Base-by-base conservation (phyloP, 2,329 filamentous ascomycete genomes). In the Cladophialophora chaetospira region DNA sequence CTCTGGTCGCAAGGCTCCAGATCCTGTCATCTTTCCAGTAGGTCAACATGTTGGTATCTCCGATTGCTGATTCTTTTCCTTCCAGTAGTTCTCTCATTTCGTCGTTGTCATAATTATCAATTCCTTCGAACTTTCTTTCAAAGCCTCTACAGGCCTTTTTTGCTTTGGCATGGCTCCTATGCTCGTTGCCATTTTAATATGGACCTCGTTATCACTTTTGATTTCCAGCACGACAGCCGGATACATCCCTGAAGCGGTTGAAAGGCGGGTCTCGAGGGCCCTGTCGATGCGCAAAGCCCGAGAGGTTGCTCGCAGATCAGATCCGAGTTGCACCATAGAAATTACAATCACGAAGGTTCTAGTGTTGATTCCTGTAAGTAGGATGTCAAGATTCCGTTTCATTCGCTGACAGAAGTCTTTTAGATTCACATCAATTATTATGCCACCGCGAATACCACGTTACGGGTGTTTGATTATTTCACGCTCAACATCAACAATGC, bases 401-500 rank as follows among this genome's bases (percentile, higher is more conserved):
- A 11, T n/a, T 15, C 29, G n/a, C 21, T 48, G n/a, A 42, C n/a
- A 19, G 2, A 5, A 5, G 36, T 11, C 21, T 17, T 36, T 6
- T 17, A 58, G 35, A 50, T 63, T 9, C 54, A 52, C 45, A 54
- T 65, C 21, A 54, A 64, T 23, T 65, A 61, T 11, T 59, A 54
- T 36, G 54, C 60, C 13, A 10, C 31, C 5, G 28, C 28, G 19
- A 56, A 64, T 19, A 62, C 51, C 5, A 57, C 51, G 4, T 51
- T 64, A 19, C 40, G 17, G 21, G 25, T 65, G 10, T 57, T 62
- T 29, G 53, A 58, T 28, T 55, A 58, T 33, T 36, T 65, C 13
- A 60, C 49, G 3, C 45, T 65, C 21, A 54, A 55, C 19, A 55
- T 65, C 11, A 46, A 58, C 15, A 57, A 65, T 44, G 63, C 63